Evolutionary conservation across 177 flowering plant genomes (phyloP).

Genomic region (Telopea speciosissima): DNA sequence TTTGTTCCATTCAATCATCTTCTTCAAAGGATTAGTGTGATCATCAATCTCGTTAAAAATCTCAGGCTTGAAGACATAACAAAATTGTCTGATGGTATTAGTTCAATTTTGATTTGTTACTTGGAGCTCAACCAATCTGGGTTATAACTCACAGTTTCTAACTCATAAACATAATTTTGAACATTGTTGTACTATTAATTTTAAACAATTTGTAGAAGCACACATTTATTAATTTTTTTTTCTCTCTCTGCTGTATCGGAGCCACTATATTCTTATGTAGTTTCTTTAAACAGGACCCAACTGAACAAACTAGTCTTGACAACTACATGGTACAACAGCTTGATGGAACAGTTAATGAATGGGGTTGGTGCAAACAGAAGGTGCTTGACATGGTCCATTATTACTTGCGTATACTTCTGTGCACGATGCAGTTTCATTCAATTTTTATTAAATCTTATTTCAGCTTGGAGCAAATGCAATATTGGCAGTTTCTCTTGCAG

Average conservation of each 20-base stretch:
- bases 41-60: too few relatives aligned
- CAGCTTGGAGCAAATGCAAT: constrained; percentile 98
- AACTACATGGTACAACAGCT: constrained; percentile 80
- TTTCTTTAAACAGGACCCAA: constrained; percentile 48
- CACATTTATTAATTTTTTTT: neutral
- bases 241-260: neutral
- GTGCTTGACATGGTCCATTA: constrained; percentile 19
- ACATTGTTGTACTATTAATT: neutral
- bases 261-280: neutral
- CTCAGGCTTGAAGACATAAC: neutral
- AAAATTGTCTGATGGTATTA: neutral
- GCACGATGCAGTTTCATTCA: neutral
- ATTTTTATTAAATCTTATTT: constrained; percentile 11
- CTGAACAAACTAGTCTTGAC: constrained; percentile 55
- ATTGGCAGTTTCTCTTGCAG: constrained; percentile 94
- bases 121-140: neutral
- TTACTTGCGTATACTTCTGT: neutral
- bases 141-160: neutral
- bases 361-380: constrained; percentile 96
- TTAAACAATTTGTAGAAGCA: neutral
- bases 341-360: constrained; percentile 78
- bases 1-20: constrained; percentile 10
- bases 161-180: neutral
- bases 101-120: neutral
- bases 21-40: neutral